Evolutionary conservation across 139 green algal species (phyloP).

Genomic region (Tetratostichococcus sp.): DNA sequence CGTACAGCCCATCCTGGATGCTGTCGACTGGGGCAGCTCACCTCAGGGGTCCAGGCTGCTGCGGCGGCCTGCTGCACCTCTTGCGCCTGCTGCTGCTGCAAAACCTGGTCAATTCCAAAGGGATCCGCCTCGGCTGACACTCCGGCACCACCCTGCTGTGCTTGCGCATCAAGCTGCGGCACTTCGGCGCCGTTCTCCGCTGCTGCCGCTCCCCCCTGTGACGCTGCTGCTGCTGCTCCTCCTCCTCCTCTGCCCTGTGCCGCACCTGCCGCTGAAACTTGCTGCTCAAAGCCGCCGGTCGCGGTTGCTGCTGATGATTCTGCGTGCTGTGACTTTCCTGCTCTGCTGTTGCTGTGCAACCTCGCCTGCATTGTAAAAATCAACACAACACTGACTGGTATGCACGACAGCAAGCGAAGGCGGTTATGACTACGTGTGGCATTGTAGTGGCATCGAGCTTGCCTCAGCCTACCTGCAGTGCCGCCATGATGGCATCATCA

Average conservation of each 20-base stretch:
- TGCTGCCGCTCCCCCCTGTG: background rate
- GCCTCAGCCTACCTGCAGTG: background rate
- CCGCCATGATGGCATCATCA: constrained; percentile 22
- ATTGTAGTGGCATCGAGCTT: no score
- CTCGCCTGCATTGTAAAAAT: background rate
- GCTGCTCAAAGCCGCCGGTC: background rate
- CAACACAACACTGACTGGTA: no score
- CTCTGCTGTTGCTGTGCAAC: background rate
- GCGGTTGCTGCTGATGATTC: no score
- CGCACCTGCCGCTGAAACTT: no score
- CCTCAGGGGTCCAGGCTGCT: background rate
- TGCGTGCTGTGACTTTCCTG: no score
- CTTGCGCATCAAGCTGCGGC: no score
- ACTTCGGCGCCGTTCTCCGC: background rate
- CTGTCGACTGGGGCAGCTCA: background rate
- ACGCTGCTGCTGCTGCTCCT: no score
- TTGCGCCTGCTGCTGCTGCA: constrained; percentile 13
- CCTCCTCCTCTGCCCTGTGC: no score
- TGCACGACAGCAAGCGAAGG: no score
- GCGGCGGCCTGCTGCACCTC: constrained; percentile 3
- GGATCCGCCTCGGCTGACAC: constrained; percentile 38
- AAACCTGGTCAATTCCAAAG: constrained; percentile 46
- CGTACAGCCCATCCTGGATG: no score
- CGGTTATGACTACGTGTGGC: no score
- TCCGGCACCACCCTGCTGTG: background rate